These are phyloP conservation scores for Phaseolus coccineus DNA, from an alignment of 331 rosid genomes.

Conservation along the genomic window DNA sequence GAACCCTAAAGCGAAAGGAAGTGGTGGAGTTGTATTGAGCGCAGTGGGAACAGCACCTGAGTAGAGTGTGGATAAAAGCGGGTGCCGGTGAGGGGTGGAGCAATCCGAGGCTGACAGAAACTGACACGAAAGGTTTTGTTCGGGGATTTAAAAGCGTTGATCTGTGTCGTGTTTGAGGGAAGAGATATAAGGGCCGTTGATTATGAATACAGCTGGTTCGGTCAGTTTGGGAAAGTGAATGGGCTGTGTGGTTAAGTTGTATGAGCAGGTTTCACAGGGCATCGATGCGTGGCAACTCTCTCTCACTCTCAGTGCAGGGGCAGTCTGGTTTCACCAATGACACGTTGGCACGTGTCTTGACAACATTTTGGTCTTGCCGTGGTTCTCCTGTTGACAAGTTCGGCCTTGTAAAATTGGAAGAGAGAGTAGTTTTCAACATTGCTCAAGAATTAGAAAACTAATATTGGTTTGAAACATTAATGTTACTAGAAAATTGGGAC, in stretches of 20 bases:
- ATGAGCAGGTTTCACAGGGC: slow-evolving; percentile 41
- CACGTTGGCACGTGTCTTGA: not conserved
- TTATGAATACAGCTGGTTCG: slow-evolving; percentile 59
- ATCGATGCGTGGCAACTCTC: not conserved
- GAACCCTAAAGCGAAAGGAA: slow-evolving; percentile 36
- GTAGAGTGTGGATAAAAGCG: slow-evolving; percentile 19
- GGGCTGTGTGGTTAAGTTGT: slow-evolving; percentile 31
- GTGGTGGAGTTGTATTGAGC: slow-evolving; percentile 21
- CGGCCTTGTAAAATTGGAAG: too few species aligned
- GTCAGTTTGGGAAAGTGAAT: slow-evolving; percentile 38
- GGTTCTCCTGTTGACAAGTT: too few species aligned
- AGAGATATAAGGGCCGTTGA: slow-evolving; percentile 44
- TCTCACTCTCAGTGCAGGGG: slow-evolving; percentile 18
- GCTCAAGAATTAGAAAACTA: too few species aligned
- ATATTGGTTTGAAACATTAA: too few species aligned
- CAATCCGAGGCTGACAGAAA: slow-evolving; percentile 54
- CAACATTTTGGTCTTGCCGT: too few species aligned
- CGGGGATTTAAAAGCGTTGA: slow-evolving; percentile 30
- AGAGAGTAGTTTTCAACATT: too few species aligned
- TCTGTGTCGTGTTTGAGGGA: not conserved
- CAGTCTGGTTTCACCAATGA: not conserved
- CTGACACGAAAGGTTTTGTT: slow-evolving; percentile 47
- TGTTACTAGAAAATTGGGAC: too few species aligned
- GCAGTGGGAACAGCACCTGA: slow-evolving; percentile 40
- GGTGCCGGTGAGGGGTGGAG: slow-evolving; percentile 31